Evolutionary conservation across 441 rosid species (phyloP), one percentile per base, ranked within the genome.

Genomic region (Adansonia rubrostipa): DNA sequence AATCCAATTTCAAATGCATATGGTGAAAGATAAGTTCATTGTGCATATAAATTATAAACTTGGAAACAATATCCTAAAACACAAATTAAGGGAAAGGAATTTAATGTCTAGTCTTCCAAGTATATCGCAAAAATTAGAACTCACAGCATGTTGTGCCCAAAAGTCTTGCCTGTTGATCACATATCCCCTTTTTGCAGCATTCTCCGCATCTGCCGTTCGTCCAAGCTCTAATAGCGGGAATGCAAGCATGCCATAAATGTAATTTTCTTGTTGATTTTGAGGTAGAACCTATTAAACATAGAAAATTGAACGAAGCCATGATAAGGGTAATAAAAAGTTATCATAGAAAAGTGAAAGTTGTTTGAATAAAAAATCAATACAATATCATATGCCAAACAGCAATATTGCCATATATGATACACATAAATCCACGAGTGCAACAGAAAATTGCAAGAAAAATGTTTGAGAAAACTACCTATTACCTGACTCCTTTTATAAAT

Each of bases 141-240:
- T 88, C 78, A 96, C 98, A 80, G 91, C 91, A 85, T 96, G 97
- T 73, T 93, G 98, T 17, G 96, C 83, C 97, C 94, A 36, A 93
- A 54, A 83, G 87, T 96, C 99, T 53, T 89, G 84, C 74, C 84
- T 84, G 82, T 88, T 91, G 77, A 92, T 89, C 85, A 88, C 92
- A 80, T 68, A 86, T 78, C 92, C 98, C 82, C 84, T 93, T 80
- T 85, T 87, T 11, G 93, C 94, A 82, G 97, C 99, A 81, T 81
- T 82, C 63, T 87, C 96, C 14, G 98, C 99, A 76, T 93, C 97
- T 62, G 81, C 85, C 90, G 92, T 90, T 71, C 74, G 90, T 28
- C 98, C 97, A 33, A 92, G 90, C 88, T 96, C 98, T 73, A 96
- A 85, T 60, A 92, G 85, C 2, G 97, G 82, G 82, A 96, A 96